These are phyloP conservation scores for Parachlorella kessleri DNA, from an alignment of 139 green algal genomes.

Conservation along the genomic window DNA sequence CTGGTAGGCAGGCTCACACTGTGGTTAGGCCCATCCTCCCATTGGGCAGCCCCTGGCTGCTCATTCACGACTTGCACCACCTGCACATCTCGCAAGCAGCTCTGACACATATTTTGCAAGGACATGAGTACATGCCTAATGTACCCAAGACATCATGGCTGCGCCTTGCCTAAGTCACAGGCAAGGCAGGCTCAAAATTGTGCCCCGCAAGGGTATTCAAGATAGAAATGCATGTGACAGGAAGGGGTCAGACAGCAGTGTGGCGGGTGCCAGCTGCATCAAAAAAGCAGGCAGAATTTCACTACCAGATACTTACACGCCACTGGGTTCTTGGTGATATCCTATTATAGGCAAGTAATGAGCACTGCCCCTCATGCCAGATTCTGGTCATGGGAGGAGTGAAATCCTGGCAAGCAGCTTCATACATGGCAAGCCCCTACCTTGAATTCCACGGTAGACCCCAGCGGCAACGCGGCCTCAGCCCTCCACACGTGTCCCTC, in stretches of 20 bases:
- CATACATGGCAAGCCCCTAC: slow-evolving; percentile 16
- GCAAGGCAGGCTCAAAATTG: background rate
- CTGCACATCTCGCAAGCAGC: background rate
- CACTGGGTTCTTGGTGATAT: too few relatives aligned
- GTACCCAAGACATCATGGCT: background rate
- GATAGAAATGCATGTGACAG: too few relatives aligned
- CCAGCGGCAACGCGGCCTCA: slow-evolving; percentile 45
- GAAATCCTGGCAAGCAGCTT: background rate
- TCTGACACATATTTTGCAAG: background rate
- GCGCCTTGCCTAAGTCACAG: background rate
- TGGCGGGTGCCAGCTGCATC: background rate
- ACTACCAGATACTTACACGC: background rate
- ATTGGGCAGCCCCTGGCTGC: background rate
- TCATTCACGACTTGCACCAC: background rate
- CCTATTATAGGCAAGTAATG: too few relatives aligned
- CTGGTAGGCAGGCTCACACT: background rate
- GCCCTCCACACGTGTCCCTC: slow-evolving; percentile 71
- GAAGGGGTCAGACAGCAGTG: too few relatives aligned
- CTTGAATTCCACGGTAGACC: slow-evolving; percentile 66
- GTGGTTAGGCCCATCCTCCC: background rate
- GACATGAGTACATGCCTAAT: background rate
- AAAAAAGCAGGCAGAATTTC: background rate
- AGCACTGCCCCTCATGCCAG: too few relatives aligned
- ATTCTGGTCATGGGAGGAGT: too few relatives aligned
- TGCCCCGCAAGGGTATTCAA: background rate